Percentiles rank a stretch among this genome's conserved stretches.
phyloP scores from a whole-genome alignment of 352 stramenopile species.

The Globisporangium abappressorium region DNA sequence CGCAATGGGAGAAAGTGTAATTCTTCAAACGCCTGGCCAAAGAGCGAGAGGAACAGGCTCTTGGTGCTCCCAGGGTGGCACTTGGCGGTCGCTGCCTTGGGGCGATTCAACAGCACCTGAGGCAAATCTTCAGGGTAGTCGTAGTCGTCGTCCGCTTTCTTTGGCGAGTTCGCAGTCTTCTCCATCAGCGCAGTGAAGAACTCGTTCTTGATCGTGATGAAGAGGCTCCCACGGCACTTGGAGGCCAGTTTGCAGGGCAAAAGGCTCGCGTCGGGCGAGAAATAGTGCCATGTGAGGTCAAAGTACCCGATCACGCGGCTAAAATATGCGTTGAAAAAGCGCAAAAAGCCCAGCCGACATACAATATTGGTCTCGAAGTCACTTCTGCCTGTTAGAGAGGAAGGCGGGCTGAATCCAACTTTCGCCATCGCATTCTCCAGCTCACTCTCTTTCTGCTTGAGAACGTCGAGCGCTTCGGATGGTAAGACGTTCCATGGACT shows the following conservation, averaged over 20 bases:
- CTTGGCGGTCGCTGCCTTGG: constrained; percentile 78
- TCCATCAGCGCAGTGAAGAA: constrained; percentile 73
- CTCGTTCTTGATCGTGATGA: constrained; percentile 75
- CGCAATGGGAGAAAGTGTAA: constrained; percentile 80
- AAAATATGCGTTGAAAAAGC: constrained; percentile 76
- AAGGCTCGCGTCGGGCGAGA: constrained; percentile 26
- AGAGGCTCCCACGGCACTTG: constrained; percentile 64
- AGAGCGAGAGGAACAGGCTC: constrained; percentile 72
- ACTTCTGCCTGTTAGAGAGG: not conserved
- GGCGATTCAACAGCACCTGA: constrained; percentile 80
- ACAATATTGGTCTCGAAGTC: constrained; percentile 25
- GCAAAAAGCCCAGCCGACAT: constrained; percentile 60
- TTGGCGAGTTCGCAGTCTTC: constrained; percentile 69
- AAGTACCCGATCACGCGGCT: constrained; percentile 68
- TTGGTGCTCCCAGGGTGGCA: constrained; percentile 62
- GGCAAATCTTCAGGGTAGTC: constrained; percentile 90
- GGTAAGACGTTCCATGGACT: constrained; percentile 67
- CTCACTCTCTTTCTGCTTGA: constrained; percentile 18
- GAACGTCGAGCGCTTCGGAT: constrained; percentile 27
- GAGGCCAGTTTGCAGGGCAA: constrained; percentile 50
- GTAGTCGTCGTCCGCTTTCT: constrained; percentile 89
- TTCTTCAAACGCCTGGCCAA: constrained; percentile 84
- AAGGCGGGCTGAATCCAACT: not conserved
- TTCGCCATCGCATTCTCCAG: not conserved
- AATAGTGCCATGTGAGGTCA: constrained; percentile 79